Evolutionary conservation across 1,284 basidiomycete genomes (phyloP), one percentile per base, ranked within the genome.

Genomic region (Ceratorhiza oryzae-sativae): DNA sequence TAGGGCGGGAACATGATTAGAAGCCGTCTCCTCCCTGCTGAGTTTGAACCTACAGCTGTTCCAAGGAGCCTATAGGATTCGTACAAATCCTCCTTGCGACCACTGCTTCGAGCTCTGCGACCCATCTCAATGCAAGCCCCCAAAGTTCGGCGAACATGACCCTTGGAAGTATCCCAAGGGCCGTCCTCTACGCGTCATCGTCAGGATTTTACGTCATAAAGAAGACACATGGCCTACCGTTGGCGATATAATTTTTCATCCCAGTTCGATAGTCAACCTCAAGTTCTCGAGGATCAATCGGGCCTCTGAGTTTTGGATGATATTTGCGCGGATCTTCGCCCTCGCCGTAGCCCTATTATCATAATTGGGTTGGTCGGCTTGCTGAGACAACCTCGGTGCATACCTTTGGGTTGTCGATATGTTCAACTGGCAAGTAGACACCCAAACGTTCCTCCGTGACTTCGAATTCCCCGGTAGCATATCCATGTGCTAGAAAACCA

Each of bases 161-260:
- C 90, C 75, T 91, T 92, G 1, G 93, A 95, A 0, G 95, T 97
- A 75, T 95, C 93, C 94, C 95, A 98, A 27, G 79, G 75, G 4
- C 91, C 90, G 41, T 84, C 80, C 77, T 94, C 92, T 89, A 73
- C 23, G 62, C 70, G 49, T 13, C 20, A 34, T 63, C 23, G 42
- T 39, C 59, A 62, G n/a, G n/a, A n/a, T n/a, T n/a, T 56, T n/a
- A 45, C 51, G 13, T 59, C 41, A 49, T 30, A 12, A 23, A 42
- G 51, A 30, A 41, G 25, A n/a, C 6, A 3, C 2, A 32, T 18
- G 23, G 73, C 79, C 39, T 76, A 87, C 89, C 89, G 77, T 95
- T 96, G 1, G 93, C 93, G 73, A 97, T 95, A 79, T 97, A 98
- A 78, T 95, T 95, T 83, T 97, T 97, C 94, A 98, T 97, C 4